phyloP scores from a whole-genome alignment of 1,139 yeast genomes.

The Starmera stellimalicola region DNA sequence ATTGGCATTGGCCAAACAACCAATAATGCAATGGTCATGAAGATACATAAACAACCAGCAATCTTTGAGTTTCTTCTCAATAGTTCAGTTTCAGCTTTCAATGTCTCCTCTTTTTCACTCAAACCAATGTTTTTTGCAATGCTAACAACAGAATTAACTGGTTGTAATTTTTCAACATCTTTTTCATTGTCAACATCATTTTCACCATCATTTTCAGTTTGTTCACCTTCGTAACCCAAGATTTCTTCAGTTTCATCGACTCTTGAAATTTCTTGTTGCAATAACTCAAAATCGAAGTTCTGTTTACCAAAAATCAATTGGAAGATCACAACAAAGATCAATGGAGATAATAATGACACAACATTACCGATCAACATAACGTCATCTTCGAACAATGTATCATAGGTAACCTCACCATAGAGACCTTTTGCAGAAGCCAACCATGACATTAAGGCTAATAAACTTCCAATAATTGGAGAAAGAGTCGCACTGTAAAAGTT shows the following conservation, averaged over 20 bases:
- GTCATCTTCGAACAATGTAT: conserved; percentile 63
- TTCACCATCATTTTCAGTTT: conserved; percentile 25
- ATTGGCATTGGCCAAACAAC: conserved; percentile 85
- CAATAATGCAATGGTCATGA: conserved; percentile 50
- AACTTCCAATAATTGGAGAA: conserved; percentile 56
- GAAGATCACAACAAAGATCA: conserved; percentile 55
- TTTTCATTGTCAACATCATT: conserved; percentile 14
- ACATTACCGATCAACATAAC: conserved; percentile 85
- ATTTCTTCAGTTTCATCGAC: conserved; percentile 64
- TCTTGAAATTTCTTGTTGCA: conserved; percentile 41
- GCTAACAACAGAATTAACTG: conserved; percentile 22
- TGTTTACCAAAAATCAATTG: conserved; percentile 58
- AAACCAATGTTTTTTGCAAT: conserved; percentile 37
- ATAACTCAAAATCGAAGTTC: conserved; percentile 61
- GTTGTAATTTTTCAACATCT: conserved; percentile 31
- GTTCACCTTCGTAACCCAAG: conserved; percentile 27
- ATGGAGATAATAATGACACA: conserved; percentile 72
- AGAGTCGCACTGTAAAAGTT: conserved; percentile 50
- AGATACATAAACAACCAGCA: conserved; percentile 46
- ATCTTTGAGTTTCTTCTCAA: conserved; percentile 43
- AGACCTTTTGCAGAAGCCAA: conserved; percentile 46
- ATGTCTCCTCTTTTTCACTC: conserved; percentile 24
- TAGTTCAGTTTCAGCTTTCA: conserved; percentile 34
- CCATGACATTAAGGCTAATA: conserved; percentile 59
- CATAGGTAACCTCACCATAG: conserved; percentile 46